Evolutionary conservation across 2,329 filamentous ascomycete species (phyloP).

Genomic region (Penicillium sp.): DNA sequence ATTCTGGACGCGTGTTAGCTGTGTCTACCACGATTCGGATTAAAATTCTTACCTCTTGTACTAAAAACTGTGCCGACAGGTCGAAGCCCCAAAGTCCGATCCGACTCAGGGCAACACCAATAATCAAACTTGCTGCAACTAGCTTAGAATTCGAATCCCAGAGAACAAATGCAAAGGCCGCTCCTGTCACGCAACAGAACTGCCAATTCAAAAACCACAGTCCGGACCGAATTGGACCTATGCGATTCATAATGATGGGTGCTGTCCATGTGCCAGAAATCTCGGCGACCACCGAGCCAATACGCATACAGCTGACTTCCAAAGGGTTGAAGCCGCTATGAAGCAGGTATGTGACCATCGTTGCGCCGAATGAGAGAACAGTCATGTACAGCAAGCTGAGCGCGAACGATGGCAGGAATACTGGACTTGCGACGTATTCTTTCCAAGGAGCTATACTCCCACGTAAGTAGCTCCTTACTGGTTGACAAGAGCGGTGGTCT

Average conservation of each 20-base stretch:
- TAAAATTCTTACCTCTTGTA: constrained; percentile 56
- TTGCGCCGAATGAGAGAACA: constrained; percentile 56
- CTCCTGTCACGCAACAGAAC: constrained; percentile 54
- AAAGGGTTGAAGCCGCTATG: constrained; percentile 51
- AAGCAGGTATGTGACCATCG: constrained; percentile 59
- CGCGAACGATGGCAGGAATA: constrained; percentile 50
- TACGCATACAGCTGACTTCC: constrained; percentile 50
- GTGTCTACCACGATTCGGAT: not conserved
- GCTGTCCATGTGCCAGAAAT: constrained; percentile 56
- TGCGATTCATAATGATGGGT: constrained; percentile 50
- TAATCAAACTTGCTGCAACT: constrained; percentile 52
- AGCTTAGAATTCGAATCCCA: constrained; percentile 28
- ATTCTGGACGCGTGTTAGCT: constrained; percentile 41
- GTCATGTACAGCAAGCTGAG: constrained; percentile 56
- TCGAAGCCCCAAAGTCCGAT: constrained; percentile 65
- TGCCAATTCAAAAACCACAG: constrained; percentile 73
- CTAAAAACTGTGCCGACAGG: constrained; percentile 59
- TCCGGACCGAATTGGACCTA: constrained; percentile 64
- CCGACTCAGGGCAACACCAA: constrained; percentile 57
- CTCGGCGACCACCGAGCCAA: constrained; percentile 53
- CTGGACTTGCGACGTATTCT: constrained; percentile 29
- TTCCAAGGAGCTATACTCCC: constrained; percentile 22
- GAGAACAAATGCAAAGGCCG: constrained; percentile 46
- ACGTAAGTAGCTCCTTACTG: constrained; percentile 27
- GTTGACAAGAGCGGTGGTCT: constrained; percentile 12